These are phyloP conservation scores for Ambrosiella xylebori DNA, from an alignment of 2,329 filamentous ascomycete genomes.

Conservation along the genomic window DNA sequence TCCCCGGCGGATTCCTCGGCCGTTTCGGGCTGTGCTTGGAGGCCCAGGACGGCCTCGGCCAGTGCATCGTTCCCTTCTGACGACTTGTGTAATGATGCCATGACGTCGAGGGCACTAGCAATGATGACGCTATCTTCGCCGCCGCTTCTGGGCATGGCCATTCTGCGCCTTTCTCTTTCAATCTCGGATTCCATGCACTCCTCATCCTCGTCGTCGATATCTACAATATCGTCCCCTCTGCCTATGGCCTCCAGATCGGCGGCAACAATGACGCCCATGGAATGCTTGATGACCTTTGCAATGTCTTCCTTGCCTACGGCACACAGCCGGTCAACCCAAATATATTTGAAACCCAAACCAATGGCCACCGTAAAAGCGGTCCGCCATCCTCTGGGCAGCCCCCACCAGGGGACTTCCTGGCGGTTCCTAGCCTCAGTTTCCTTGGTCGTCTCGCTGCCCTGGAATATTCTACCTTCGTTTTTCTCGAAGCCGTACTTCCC, in stretches of 20 bases:
- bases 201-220: neutral
- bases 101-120: neutral
- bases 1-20: neutral
- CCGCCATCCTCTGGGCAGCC: neutral
- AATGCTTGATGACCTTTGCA: neutral
- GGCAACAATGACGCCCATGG: neutral
- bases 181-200: no score
- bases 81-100: neutral
- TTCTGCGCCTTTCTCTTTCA: no score
- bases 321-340: slow-evolving; percentile 5
- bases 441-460: neutral
- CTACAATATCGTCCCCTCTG: neutral
- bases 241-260: neutral
- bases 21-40: neutral
- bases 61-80: neutral
- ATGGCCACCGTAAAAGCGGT: slow-evolving; percentile 4
- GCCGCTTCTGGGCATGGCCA: no score
- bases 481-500: neutral
- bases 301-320: neutral
- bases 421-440: neutral
- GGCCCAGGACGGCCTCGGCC: neutral
- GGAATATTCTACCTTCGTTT: neutral
- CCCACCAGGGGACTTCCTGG: slow-evolving; percentile 6
- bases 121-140: neutral
- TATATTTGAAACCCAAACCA: slow-evolving; percentile 4